Percentiles rank a stretch among this genome's conserved stretches.
Evolutionary conservation across 2,329 filamentous ascomycete genomes (phyloP).

Genomic region (Epicoccum sorghinum): DNA sequence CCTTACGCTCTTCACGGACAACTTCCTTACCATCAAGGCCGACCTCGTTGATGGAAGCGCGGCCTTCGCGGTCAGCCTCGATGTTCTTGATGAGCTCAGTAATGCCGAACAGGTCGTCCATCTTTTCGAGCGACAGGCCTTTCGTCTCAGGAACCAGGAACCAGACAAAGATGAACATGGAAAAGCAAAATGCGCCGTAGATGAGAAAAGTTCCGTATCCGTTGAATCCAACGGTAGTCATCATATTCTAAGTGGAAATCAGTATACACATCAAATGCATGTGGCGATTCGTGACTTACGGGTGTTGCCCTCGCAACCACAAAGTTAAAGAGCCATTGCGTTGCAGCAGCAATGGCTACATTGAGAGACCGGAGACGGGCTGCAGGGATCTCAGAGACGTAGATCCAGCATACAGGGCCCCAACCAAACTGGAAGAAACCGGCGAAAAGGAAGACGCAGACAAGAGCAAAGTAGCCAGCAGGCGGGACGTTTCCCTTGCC

Average conservation of each 20-base stretch:
- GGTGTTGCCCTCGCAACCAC: slow-evolving; percentile 68
- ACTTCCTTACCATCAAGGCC: slow-evolving; percentile 40
- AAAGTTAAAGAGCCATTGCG: slow-evolving; percentile 75
- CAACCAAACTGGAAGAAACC: slow-evolving; percentile 66
- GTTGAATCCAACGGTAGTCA: slow-evolving; percentile 59
- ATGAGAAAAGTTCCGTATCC: slow-evolving; percentile 70
- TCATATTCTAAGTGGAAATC: slow-evolving; percentile 58
- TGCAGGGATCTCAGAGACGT: slow-evolving; percentile 73
- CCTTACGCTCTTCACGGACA: slow-evolving; percentile 34
- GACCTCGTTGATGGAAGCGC: slow-evolving; percentile 27
- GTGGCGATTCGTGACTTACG: not conserved
- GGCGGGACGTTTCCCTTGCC: slow-evolving; percentile 60
- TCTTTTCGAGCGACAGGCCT: slow-evolving; percentile 66
- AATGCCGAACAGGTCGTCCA: slow-evolving; percentile 70
- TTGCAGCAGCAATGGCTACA: slow-evolving; percentile 68
- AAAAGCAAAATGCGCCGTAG: slow-evolving; percentile 69
- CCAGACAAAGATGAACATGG: slow-evolving; percentile 70
- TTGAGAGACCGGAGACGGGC: slow-evolving; percentile 70
- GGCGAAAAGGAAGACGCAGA: slow-evolving; percentile 75
- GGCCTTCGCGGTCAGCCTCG: slow-evolving; percentile 40
- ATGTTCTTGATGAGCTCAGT: slow-evolving; percentile 54
- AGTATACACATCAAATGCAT: not conserved
- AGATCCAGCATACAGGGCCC: slow-evolving; percentile 76
- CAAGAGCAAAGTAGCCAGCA: slow-evolving; percentile 72
- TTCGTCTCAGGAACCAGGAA: slow-evolving; percentile 77